Evolutionary conservation across 2,329 filamentous ascomycete genomes (phyloP).

Genomic region (Beauveria rudraprayagi): DNA sequence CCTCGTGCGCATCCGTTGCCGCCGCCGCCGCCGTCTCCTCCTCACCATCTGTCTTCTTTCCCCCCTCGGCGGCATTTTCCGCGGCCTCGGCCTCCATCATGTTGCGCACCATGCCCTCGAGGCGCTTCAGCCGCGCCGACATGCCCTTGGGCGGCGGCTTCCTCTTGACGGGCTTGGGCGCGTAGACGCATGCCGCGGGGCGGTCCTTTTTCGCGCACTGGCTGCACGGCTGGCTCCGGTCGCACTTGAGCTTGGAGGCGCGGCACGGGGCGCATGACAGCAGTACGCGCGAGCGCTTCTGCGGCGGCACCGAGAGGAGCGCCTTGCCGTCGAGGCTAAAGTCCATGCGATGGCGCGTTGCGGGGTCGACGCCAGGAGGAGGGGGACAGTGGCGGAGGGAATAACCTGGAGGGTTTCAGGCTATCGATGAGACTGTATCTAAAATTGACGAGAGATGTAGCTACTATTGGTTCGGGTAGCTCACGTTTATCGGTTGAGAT

Average conservation of each 20-base stretch:
- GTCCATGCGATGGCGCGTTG: neutral
- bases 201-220: conserved; percentile 45
- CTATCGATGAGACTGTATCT: neutral
- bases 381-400: neutral
- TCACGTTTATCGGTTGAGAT: neutral
- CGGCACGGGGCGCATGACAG: conserved; percentile 47
- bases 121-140: conserved; percentile 44
- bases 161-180: conserved; percentile 35
- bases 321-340: conserved; percentile 1
- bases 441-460: neutral
- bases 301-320: conserved; percentile 10
- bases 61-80: neutral
- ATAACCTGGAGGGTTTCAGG: neutral
- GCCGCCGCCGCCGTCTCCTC: neutral
- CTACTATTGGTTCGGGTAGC: neutral
- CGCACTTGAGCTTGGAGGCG: conserved; percentile 48
- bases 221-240: conserved; percentile 42
- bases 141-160: conserved; percentile 38
- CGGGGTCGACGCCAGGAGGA: neutral
- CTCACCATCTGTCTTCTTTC: neutral
- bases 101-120: conserved; percentile 49
- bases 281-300: conserved; percentile 41
- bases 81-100: conserved; percentile 39
- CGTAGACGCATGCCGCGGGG: conserved; percentile 39
- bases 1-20: conserved; percentile 11